Evolutionary conservation across 202 grass and related monocot species (phyloP).

Genomic region (Zizania palustris): DNA sequence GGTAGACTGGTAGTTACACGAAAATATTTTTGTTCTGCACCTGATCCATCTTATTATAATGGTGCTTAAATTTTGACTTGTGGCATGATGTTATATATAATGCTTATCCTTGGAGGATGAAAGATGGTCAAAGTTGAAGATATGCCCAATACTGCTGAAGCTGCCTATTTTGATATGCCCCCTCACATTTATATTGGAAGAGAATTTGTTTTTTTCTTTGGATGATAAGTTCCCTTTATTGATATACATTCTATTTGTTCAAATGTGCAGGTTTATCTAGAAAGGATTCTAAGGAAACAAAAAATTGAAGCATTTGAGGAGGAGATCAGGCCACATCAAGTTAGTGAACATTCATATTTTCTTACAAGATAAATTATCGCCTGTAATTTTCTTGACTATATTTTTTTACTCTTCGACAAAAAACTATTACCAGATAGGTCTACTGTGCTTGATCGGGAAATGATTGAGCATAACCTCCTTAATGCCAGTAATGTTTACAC

Average conservation of each 20-base stretch:
- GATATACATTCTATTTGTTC: constrained; percentile 11
- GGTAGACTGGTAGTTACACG: too few species aligned
- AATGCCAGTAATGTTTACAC: constrained; percentile 96
- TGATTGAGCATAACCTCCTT: constrained; percentile 99
- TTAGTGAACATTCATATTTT: constrained; percentile 33
- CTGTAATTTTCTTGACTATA: constrained; percentile 11
- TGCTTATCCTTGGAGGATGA: constrained; percentile 71
- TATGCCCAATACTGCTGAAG: constrained; percentile 98
- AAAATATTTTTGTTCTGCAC: too few species aligned
- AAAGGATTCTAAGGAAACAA: constrained; percentile 98
- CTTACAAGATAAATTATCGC: constrained; percentile 16
- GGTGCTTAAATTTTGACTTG: too few species aligned
- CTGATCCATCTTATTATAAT: too few species aligned
- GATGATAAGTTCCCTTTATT: constrained; percentile 15
- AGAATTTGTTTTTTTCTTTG: too few species aligned
- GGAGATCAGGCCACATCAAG: constrained; percentile 94
- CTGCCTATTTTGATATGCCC: constrained; percentile 40
- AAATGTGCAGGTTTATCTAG: constrained; percentile 85
- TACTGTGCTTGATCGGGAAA: constrained; percentile 93
- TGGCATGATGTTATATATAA: constrained; percentile 20
- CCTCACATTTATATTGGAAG: not conserved
- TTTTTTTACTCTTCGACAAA: constrained; percentile 52
- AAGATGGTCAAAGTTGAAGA: constrained; percentile 97
- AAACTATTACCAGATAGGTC: constrained; percentile 97
- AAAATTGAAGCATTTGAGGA: constrained; percentile 98